Base-by-base conservation (phyloP, 148 eudicot genomes). In the Bassia scoparia region DNA sequence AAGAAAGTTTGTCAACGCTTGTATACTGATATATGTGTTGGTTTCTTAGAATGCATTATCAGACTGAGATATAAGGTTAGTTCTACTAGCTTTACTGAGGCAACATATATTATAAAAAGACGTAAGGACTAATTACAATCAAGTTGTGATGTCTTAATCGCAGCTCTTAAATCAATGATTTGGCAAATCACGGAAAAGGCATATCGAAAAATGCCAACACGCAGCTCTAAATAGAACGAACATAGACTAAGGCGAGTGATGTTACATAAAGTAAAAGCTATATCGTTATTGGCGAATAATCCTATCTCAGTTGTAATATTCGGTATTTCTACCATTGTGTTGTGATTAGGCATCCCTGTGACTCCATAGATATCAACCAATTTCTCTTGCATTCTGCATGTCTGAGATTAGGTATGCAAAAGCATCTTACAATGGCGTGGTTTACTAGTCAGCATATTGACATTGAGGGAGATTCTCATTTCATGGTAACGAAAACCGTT, bases 151-250 rank as follows among this genome's bases (percentile, higher is more conserved):
- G 16, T 33, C 64, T 41, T 53, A n/a, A 24, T 84, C 70, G 68
- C 89, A 95, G 98, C 85, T 91, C 34, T 87, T n/a, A n/a, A n/a
- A 95, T 84, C 97, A 89, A 86, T n/a, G 98, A 95, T 79, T 73
- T 89, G 84, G 96, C 98, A 74, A 85, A 87, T 74, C n/a, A 74
- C 93, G 70, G 77, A 83, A 30, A 88, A 86, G 87, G 97, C 96
- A n/a, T 79, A 77, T 89, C 70, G 85, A n/a, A n/a, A n/a, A 88
- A 66, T 87, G 97, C 86, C 81, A 67, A 61, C 83, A 24, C 86
- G 84, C 70, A 84, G 83, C 75, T 88, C 77, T 81, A 84, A 82
- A 85, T 89, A 84, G 92, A 95, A 82, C 84, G 76, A 67, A 87
- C 97, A 97, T 94, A 80, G 46, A n/a, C n/a, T n/a, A n/a, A n/a